Conservation (phyloP, 768 basidiomycete genomes). For the Dendrothele bispora region DNA sequence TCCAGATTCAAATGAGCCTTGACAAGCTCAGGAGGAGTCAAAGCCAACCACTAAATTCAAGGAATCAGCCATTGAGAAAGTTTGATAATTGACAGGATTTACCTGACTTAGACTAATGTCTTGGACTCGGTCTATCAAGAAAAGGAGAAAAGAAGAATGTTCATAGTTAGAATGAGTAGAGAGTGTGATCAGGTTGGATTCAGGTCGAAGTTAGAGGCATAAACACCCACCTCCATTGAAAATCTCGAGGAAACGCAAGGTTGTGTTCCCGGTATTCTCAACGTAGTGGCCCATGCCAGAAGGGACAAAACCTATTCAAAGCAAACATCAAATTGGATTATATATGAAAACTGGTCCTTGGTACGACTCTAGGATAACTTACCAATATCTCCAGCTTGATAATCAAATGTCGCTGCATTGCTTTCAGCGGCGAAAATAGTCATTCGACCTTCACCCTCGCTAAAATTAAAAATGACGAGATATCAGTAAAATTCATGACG, state of each 20-base stretch:
- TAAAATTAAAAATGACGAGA: slow-evolving; percentile 24
- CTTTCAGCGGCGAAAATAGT: slow-evolving; percentile 54
- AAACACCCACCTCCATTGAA: no score
- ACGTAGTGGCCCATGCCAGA: slow-evolving; percentile 48
- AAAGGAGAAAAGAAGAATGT: no score
- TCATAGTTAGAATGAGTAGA: no score
- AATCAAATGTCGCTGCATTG: slow-evolving; percentile 45
- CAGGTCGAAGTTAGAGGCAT: not conserved
- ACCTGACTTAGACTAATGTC: slow-evolving; percentile 48
- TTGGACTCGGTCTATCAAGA: slow-evolving; percentile 13
- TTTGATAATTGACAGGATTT: no score
- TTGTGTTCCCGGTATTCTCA: slow-evolving; percentile 32
- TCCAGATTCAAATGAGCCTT: slow-evolving; percentile 39
- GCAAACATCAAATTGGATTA: not conserved
- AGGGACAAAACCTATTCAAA: no score
- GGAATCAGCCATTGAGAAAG: no score
- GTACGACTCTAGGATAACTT: no score
- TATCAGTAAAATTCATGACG: not conserved
- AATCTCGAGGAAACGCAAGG: not conserved
- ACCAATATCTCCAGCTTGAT: slow-evolving; percentile 58
- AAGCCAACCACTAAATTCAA: slow-evolving; percentile 36
- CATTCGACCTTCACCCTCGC: slow-evolving; percentile 52
- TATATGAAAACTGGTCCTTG: no score
- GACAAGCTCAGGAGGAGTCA: slow-evolving; percentile 41
- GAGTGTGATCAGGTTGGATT: slow-evolving; percentile 7